A percentile compares a stretch with the other conserved stretches of the same genome.
Evolutionary conservation across 2,329 filamentous ascomycete species (phyloP).

Genomic region (Penicillium sumatraense): DNA sequence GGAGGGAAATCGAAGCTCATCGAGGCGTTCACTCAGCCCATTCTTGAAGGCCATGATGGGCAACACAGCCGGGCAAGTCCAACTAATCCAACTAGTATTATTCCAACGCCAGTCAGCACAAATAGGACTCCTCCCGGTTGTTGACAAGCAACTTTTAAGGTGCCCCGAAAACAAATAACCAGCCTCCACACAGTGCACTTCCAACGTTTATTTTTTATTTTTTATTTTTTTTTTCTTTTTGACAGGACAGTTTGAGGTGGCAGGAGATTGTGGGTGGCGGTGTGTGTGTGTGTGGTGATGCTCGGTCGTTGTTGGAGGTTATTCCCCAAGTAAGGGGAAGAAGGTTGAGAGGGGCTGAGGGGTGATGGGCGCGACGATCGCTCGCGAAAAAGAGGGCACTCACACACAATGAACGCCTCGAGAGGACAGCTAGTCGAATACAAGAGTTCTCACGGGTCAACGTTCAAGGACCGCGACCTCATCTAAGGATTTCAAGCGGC

Average conservation of each 20-base stretch:
- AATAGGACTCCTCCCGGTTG: slow-evolving; percentile 17
- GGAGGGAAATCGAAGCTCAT: slow-evolving; percentile 77
- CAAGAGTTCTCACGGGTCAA: slow-evolving; percentile 10
- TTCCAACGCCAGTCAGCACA: slow-evolving; percentile 30
- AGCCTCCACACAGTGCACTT: background rate
- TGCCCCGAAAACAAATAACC: slow-evolving; percentile 1
- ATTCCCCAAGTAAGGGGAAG: slow-evolving; percentile 39
- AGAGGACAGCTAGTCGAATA: slow-evolving; percentile 26
- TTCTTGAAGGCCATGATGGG: slow-evolving; percentile 67
- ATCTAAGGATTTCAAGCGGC: slow-evolving; percentile 18
- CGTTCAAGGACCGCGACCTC: slow-evolving; percentile 14
- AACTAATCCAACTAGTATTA: slow-evolving; percentile 40
- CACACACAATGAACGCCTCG: slow-evolving; percentile 47
- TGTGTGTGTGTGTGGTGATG: slow-evolving; percentile 36
- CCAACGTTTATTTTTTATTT: background rate
- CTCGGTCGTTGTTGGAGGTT: slow-evolving; percentile 15
- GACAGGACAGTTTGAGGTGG: no score
- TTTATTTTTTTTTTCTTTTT: no score
- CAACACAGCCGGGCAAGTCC: slow-evolving; percentile 29
- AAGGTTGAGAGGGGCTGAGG: slow-evolving; percentile 41
- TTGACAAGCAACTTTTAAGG: slow-evolving; percentile 15
- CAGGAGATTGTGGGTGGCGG: slow-evolving; percentile 9
- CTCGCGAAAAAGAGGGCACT: slow-evolving; percentile 32
- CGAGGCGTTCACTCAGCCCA: slow-evolving; percentile 69
- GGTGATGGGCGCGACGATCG: slow-evolving; percentile 35